Base-by-base conservation (phyloP, 345 rosid species). In the Orychophragmus violaceus region DNA sequence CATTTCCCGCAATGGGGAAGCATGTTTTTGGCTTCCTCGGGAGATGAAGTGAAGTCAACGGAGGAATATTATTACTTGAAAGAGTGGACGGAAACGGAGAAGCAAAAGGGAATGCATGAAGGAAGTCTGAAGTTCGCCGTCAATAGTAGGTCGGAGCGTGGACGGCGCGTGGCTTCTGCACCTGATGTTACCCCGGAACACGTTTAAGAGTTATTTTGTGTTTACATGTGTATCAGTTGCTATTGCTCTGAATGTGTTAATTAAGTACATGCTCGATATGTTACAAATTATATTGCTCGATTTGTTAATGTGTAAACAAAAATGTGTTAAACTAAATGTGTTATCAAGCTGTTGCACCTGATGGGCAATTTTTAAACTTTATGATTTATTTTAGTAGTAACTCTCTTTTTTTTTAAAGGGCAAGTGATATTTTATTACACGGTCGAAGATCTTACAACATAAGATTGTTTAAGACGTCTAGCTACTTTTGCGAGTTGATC, bases 1-100 rank as follows among this genome's bases (percentile, higher is more conserved):
- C 84, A 91, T 70, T 91, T 84, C 78, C 97, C 96, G 0, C 91
- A 91, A 23, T 88, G 94, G 91, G 96, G 96, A 2, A 62, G 97
- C 33, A 87, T 91, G 91, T 84, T 88, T 76, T 42, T 72, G 10
- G 74, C 87, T 5, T 69, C 90, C 0, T 82, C 97, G 0, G 83
- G 44, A 37, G 79, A 85, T 60, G 69, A 32, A 1, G 65, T 45
- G 0, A 88, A 81, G 56, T 78, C 80, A 1, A 80, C 84, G 1
- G 97, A 88, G 70, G 96, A 85, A 50, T 50, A 74, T 58, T 88
- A 88, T 45, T 91, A 91, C 35, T 77, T 32, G 12, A 76, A 85
- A 3, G 90, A 87, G 59, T 88, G 91, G 90, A 73, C 81, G 1
- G 94, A 86, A 59, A 71, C 78, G 3, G 94, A 91, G 77, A 84